Evolutionary conservation across 129 eudicot species (phyloP), one percentile per base, ranked within the genome.

Genomic region (Calendula officinalis): DNA sequence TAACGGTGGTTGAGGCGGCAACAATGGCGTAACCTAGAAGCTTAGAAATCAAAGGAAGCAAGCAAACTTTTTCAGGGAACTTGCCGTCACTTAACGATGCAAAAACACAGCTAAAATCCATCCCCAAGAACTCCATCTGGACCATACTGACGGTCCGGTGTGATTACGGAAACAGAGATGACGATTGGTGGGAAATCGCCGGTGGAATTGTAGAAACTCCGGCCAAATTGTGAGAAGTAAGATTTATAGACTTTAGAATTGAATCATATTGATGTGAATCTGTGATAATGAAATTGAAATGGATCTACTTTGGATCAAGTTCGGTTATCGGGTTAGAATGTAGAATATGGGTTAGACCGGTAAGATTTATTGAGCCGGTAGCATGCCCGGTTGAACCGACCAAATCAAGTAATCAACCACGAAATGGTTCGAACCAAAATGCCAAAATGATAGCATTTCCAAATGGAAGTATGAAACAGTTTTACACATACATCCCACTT

Each of bases 1-100:
- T 92, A 50, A 92, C 98, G 62, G 89, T 88, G 79, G 98, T 92
- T 50, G 98, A 92, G 48, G 96, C 98, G 33, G 95, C 91, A 6
- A 92, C 96, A 70, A 92, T 85, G 70, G 79, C 78, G 81, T 92
- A 92, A 41, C 98, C 98, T 57, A 92, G 78, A 43, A 88, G 86
- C 80, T 88, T 92, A 7, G 98, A 92, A 39, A 92, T 88, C 7
- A 92, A 70, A 2, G 98, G 95, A 52, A 92, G 98, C 73, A 92
- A 55, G 49, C 98, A 92, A 45, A 81, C 91, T 65, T 85, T 92
- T 49, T 72, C 82, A 1, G 96, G 98, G 39, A 91, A 69, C 43
- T 81, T 58, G 16, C 85, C 87, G 43, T 85, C 70, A 73, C 77
- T 67, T 1, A 88, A 72, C 0, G 98, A 79, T 69, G 75, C 84